These are phyloP conservation scores for Brettanomyces naardenensis DNA, from an alignment of 805 yeast species.

Conservation along the genomic window DNA sequence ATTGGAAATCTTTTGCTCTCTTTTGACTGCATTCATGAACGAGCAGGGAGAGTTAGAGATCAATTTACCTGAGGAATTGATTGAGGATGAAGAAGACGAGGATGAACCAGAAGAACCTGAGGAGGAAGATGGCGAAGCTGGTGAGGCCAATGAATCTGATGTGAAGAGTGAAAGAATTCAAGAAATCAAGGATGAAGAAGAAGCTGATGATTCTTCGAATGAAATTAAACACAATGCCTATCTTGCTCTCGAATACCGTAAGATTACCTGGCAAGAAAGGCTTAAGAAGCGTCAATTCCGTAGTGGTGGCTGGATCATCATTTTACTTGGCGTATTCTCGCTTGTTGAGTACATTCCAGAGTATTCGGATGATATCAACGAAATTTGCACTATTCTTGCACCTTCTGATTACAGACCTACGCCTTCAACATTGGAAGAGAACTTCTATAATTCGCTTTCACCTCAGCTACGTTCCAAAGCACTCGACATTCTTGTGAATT, in stretches of 20 bases:
- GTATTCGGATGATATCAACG: constrained; percentile 40
- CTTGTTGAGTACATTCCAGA: constrained; percentile 49
- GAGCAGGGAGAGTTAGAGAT: constrained; percentile 25
- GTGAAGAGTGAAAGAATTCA: neutral
- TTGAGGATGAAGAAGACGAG: constrained; percentile 13
- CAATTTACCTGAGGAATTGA: constrained; percentile 21
- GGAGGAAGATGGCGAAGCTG: constrained; percentile 15
- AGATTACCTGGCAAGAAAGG: constrained; percentile 70
- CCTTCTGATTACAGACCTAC: constrained; percentile 47
- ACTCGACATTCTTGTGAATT: constrained; percentile 54
- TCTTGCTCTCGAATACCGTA: constrained; percentile 45
- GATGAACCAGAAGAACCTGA: constrained; percentile 17
- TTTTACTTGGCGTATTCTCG: constrained; percentile 65
- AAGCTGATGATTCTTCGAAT: constrained; percentile 18
- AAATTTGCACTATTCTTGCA: constrained; percentile 46
- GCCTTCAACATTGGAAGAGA: constrained; percentile 37
- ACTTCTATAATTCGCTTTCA: constrained; percentile 48
- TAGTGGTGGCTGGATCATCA: constrained; percentile 82
- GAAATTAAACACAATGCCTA: constrained; percentile 35
- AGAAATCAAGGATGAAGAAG: constrained; percentile 18
- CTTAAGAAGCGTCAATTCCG: constrained; percentile 65
- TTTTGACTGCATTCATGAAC: constrained; percentile 47
- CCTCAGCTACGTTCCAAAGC: constrained; percentile 47
- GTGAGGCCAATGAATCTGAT: constrained; percentile 5
- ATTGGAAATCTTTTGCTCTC: constrained; percentile 62